Evolutionary conservation across 371 early-diverging fungal genomes (phyloP).

Genomic region (Apophysomyces variabilis): DNA sequence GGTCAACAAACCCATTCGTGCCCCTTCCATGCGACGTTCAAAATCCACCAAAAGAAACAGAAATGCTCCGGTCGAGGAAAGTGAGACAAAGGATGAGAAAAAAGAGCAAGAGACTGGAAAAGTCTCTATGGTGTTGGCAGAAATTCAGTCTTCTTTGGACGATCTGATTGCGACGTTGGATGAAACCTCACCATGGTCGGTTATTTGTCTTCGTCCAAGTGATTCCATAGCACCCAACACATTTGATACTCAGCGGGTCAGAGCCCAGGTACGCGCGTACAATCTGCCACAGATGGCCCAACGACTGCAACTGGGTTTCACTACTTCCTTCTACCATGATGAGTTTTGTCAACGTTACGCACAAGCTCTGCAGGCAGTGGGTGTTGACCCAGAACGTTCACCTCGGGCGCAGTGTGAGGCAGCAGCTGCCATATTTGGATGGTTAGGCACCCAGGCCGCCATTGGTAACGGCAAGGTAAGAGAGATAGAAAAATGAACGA

Average conservation of each 20-base stretch:
- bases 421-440: conserved; percentile 64
- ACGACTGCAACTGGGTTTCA: conserved; percentile 57
- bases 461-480: conserved; percentile 69
- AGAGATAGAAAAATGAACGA: neutral
- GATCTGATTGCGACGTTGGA: conserved; percentile 81
- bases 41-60: conserved; percentile 39
- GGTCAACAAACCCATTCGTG: conserved; percentile 56
- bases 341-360: conserved; percentile 74
- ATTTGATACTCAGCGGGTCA: conserved; percentile 68
- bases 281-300: conserved; percentile 63
- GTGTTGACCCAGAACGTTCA: conserved; percentile 39
- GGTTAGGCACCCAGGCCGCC: conserved; percentile 68
- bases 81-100: conserved; percentile 12
- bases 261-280: conserved; percentile 63
- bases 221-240: conserved; percentile 60
- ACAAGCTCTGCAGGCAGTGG: conserved; percentile 44
- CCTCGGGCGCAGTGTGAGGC: conserved; percentile 61
- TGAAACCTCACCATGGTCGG: conserved; percentile 89
- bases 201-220: conserved; percentile 81
- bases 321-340: conserved; percentile 58
- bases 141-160: conserved; percentile 76
- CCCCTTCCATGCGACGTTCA: conserved; percentile 48
- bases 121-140: conserved; percentile 46
- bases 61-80: conserved; percentile 10
- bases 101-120: conserved; percentile 30